Evolutionary conservation across 2,329 filamentous ascomycete species (phyloP), one percentile per base, ranked within the genome.

Genomic region (Ophiocordyceps unilateralis): DNA sequence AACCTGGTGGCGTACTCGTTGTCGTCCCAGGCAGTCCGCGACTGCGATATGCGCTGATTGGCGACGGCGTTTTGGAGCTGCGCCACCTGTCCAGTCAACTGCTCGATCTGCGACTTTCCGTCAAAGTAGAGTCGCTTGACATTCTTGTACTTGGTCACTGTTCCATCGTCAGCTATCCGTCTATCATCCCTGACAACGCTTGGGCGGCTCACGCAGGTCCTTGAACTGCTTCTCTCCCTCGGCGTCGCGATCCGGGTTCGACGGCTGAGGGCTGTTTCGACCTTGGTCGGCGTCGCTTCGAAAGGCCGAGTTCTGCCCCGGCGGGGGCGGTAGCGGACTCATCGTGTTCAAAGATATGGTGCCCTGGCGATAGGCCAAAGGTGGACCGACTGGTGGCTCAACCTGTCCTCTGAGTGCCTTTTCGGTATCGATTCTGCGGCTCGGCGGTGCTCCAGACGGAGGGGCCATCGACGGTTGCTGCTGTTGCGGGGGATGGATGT

Each of bases 91-190:
- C 78, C 72, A 50, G 81, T 83, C 53, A 93, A 81, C 53, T 83
- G 77, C 55, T 95, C 88, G 43, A 96, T 89, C 62, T 95, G 88
- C 15, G 79, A 73, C 57, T 93, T 91, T 56, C 89, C 87, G 49
- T 96, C 91, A 59, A 96, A 96, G 59, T 95, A 98, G 53, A 95
- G 83, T 44, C 87, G 80, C 67, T 98, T 98, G 45, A 98, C 89
- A 58, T 95, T 94, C 60, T 93, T 93, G 60, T 98, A 98, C 66
- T 98, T 98, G 51, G 77, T 78, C 55, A 91, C 88, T 94, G 49
- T 42, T 55, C 17, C 54, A 20, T 43, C 36, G 26, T 45, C 47
- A 41, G 42, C 34, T 34, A n/a, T 21, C 17, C 14, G 19, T 4
- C n/a, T 15, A 8, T 15, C 1, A 14, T 10, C 15, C 12, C 5